Evolutionary conservation across 2,329 filamentous ascomycete genomes (phyloP), one percentile per base, ranked within the genome.

Genomic region (Penicillium sp.): DNA sequence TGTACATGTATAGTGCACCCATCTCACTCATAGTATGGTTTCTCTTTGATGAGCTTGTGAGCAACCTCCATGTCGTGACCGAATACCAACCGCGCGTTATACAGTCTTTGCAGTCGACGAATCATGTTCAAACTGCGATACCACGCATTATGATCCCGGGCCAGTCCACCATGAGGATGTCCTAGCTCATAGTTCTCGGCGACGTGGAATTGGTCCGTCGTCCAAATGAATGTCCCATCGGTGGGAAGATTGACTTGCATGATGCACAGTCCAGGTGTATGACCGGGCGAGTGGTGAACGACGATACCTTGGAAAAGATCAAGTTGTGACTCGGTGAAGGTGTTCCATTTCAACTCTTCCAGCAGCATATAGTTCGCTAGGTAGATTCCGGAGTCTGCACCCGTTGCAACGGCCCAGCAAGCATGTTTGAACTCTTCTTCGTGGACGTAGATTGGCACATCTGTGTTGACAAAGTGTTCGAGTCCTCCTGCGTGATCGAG

Each of bases 401-500:
- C 65, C 0, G 74, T 76, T 3, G 65, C 74, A 4, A 72, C 66
- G 3, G 70, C 69, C 70, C 72, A 77, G 51, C 70, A 75, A 1
- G 74, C 74, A 30, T 72, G 67, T 43, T 73, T 70, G 57, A 77
- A 67, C 46, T 77, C 75, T 46, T 72, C 68, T 53, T 77, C 75
- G 50, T 77, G 75, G 3, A 76, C 72, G 52, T 71, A 76, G 42
- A 76, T 75, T 4, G 72, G 72, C 5, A 77, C 62, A 27, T 72
- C 68, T 4, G 66, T 74, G 33, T 64, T 64, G 2, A 68, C 33
- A 38, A 77, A 77, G 44, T 76, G 66, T 40, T 76, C 73, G 1
- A 77, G 58, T 0, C 75, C 75, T 2, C 75, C 75, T 0, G 75
- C 75, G 53, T 77, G 75, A 52, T 77, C 75, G 2, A 76, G 54